Conservation (phyloP, 2,329 filamentous ascomycete species). For the Fusarium armeniacum region DNA sequence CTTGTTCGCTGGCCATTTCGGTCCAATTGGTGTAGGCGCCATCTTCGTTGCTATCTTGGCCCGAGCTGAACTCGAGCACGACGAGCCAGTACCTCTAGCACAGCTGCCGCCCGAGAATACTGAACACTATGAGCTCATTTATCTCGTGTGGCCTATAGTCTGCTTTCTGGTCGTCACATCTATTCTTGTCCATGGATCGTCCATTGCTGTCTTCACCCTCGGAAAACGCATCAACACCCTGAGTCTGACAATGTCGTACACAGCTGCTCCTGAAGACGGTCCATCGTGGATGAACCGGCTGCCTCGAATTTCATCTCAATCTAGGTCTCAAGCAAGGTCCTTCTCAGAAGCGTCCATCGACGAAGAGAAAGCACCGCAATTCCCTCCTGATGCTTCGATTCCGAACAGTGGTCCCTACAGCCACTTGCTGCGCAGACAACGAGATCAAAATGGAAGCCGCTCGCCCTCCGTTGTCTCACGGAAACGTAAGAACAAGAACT, state of each 20-base stretch:
- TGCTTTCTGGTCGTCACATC: constrained; percentile 95
- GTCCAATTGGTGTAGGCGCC: constrained; percentile 95
- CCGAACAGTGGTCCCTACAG: constrained; percentile 69
- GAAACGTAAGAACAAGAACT: constrained; percentile 75
- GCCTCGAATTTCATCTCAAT: constrained; percentile 76
- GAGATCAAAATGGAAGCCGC: constrained; percentile 78
- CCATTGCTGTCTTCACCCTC: constrained; percentile 95
- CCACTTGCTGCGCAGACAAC: constrained; percentile 83
- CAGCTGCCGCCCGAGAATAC: constrained; percentile 68
- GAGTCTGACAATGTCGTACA: constrained; percentile 96
- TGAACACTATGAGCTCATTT: constrained; percentile 77
- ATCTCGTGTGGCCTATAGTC: constrained; percentile 94
- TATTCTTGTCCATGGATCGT: constrained; percentile 97
- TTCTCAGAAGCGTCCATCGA: constrained; percentile 84
- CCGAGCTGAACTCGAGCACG: constrained; percentile 87
- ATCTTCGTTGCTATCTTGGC: constrained; percentile 96
- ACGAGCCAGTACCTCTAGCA: constrained; percentile 79
- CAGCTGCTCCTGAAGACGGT: constrained; percentile 86
- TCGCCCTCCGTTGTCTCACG: constrained; percentile 72
- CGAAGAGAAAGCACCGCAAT: constrained; percentile 70
- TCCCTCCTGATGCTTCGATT: constrained; percentile 78
- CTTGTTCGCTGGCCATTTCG: constrained; percentile 96
- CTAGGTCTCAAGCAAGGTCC: constrained; percentile 85
- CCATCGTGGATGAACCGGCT: constrained; percentile 96
- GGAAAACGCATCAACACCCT: constrained; percentile 98